These are phyloP conservation scores for Yamadazyma sp. DNA, from an alignment of 1,139 yeast genomes.

Conservation along the genomic window DNA sequence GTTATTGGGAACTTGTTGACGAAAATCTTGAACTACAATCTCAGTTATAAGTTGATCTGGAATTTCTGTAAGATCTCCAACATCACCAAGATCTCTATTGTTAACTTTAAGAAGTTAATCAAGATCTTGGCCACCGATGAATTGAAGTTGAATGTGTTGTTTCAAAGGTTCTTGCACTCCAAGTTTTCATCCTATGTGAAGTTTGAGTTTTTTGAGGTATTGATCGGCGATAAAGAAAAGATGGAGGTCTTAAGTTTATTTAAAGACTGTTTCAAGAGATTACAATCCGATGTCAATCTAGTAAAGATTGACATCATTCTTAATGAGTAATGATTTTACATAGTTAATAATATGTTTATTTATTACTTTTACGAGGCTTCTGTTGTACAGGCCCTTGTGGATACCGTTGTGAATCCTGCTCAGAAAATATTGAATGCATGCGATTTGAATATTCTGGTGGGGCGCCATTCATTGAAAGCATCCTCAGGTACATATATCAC, in stretches of 20 bases:
- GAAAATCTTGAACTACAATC: constrained; percentile 7
- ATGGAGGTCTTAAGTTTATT: constrained; percentile 19
- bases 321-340: constrained; percentile 1
- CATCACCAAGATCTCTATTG: constrained; percentile 20
- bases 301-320: constrained; percentile 12
- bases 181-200: constrained; percentile 22
- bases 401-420: too few species aligned
- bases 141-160: constrained; percentile 27
- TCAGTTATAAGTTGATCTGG: constrained; percentile 12
- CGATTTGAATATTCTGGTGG: too few species aligned
- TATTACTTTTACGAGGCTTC: neutral
- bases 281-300: constrained; percentile 21
- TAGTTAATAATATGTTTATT: neutral
- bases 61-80: constrained; percentile 24
- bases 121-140: constrained; percentile 27
- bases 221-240: constrained; percentile 18
- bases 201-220: constrained; percentile 31
- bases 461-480: too few species aligned
- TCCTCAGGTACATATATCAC: too few species aligned
- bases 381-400: too few species aligned
- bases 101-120: constrained; percentile 27
- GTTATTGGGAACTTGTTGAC: constrained; percentile 11
- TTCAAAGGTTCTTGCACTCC: constrained; percentile 25
- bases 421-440: too few species aligned
- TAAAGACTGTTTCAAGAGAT: constrained; percentile 16